Conservation (phyloP, 179 eudicot species). For the Amaranthus tricolor region DNA sequence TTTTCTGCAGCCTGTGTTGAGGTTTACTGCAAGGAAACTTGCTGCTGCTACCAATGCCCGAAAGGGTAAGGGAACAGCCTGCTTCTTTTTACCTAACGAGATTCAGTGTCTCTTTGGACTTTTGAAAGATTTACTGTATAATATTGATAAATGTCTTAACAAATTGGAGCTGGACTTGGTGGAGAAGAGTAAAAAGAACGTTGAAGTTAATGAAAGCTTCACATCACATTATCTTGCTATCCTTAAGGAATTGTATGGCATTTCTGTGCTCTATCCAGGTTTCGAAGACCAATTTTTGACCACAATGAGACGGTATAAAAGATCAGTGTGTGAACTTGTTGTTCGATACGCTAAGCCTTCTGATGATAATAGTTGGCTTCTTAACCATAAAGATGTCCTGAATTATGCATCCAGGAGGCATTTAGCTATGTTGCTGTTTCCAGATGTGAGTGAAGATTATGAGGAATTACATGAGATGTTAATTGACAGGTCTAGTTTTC, state of each 20-base stretch:
- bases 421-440: slow-evolving; percentile 77
- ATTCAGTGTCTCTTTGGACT: slow-evolving; percentile 28
- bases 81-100: not conserved
- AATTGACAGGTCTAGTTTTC: slow-evolving; percentile 70
- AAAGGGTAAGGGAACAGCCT: slow-evolving; percentile 2
- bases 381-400: slow-evolving; percentile 58
- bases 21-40: slow-evolving; percentile 14
- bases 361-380: slow-evolving; percentile 69
- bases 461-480: slow-evolving; percentile 68
- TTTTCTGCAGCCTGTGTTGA: slow-evolving; percentile 46
- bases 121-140: slow-evolving; percentile 37
- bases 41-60: not conserved
- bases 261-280: slow-evolving; percentile 45
- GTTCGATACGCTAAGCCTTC: slow-evolving; percentile 49
- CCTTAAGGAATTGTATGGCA: slow-evolving; percentile 55
- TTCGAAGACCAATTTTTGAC: slow-evolving; percentile 50
- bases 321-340: slow-evolving; percentile 45
- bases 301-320: slow-evolving; percentile 47
- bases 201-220: slow-evolving; percentile 22
- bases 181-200: slow-evolving; percentile 27
- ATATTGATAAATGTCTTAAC: slow-evolving; percentile 43
- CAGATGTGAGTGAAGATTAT: slow-evolving; percentile 68
- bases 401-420: slow-evolving; percentile 85
- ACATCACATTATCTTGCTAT: slow-evolving; percentile 63
- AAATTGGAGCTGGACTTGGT: slow-evolving; percentile 41